Conservation (phyloP, 2,329 filamentous ascomycete species). For the Alternaria infectoria region DNA sequence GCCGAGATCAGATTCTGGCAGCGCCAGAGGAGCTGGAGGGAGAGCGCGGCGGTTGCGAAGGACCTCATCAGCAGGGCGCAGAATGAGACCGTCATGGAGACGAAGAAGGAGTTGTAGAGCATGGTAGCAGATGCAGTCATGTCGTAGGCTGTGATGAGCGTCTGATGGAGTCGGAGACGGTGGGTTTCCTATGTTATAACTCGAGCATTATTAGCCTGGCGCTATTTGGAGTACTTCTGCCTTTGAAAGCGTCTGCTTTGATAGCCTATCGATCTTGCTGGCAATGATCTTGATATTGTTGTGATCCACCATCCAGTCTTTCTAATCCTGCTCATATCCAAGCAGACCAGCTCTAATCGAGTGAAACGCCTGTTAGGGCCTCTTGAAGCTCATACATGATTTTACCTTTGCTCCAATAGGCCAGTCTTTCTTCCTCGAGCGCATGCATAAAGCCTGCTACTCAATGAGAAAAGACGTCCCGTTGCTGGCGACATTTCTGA, state of each 20-base stretch:
- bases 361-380: background rate
- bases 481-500: conserved; percentile 21
- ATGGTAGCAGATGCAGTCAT: background rate
- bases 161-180: background rate
- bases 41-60: conserved; percentile 59
- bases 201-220: conserved; percentile 21
- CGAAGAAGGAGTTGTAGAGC: conserved; percentile 46
- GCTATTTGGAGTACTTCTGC: background rate
- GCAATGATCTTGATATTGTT: background rate
- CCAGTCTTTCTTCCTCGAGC: conserved; percentile 40
- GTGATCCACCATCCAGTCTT: background rate
- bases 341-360: background rate
- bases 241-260: background rate
- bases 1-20: conserved; percentile 61
- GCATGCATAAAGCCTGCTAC: conserved; percentile 33
- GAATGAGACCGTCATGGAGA: conserved; percentile 35
- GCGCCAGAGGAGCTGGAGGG: conserved; percentile 56
- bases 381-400: background rate
- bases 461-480: conserved; percentile 48
- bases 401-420: background rate
- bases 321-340: background rate
- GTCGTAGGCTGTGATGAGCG: background rate
- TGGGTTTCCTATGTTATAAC: background rate
- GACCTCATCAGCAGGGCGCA: conserved; percentile 55
- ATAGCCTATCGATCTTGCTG: background rate